A percentile compares a stretch with the other conserved stretches of the same genome.
Conservation (phyloP, 106 monocot genomes). For the Ottelia alismoides region DNA sequence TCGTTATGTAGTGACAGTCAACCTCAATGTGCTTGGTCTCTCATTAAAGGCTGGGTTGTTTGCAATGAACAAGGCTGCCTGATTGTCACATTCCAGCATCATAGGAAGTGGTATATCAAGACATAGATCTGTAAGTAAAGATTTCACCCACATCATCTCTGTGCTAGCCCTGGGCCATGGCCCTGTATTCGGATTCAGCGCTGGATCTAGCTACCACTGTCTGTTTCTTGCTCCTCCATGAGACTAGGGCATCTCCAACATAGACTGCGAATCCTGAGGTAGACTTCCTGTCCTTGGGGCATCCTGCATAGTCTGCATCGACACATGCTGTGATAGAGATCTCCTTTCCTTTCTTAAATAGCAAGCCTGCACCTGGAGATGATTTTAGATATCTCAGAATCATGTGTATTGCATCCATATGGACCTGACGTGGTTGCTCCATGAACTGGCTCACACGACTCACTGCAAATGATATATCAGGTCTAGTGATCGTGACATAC, state of each 20-base stretch:
- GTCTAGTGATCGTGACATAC: too few species aligned
- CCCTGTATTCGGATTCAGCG: not conserved
- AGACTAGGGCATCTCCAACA: not conserved
- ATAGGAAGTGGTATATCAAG: not conserved
- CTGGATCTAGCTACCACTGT: not conserved
- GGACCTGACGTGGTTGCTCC: too few species aligned
- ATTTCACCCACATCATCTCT: not conserved
- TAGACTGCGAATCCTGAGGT: not conserved
- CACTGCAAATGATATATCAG: too few species aligned
- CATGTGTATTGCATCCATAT: too few species aligned
- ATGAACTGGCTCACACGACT: too few species aligned
- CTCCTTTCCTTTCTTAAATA: too few species aligned
- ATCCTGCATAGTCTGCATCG: not conserved
- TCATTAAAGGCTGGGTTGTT: not conserved
- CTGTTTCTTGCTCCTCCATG: not conserved
- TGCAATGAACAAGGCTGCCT: not conserved
- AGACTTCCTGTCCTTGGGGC: not conserved
- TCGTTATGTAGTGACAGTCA: not conserved
- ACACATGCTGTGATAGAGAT: too few species aligned
- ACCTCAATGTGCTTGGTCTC: not conserved
- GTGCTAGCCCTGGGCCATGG: not conserved
- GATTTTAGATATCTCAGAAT: too few species aligned
- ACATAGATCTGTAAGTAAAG: not conserved
- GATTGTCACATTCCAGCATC: not conserved
- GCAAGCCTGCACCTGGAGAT: too few species aligned